Conservation (phyloP, 495 filamentous ascomycete species). For the Lasiosphaeria miniovina region DNA sequence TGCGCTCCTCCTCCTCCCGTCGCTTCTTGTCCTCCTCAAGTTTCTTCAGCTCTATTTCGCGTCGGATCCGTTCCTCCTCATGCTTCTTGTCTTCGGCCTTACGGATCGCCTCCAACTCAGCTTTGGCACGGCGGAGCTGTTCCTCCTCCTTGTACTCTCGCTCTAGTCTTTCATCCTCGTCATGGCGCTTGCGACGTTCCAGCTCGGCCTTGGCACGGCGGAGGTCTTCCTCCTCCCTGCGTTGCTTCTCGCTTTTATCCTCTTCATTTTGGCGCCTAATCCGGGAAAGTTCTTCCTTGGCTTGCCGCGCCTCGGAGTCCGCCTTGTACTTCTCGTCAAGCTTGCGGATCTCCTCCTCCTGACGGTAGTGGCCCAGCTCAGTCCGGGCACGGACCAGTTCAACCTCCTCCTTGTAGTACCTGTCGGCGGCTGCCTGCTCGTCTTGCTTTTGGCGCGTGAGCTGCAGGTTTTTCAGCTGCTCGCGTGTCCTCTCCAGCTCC, state of each 20-base stretch:
- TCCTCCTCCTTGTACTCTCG: slow-evolving; percentile 30
- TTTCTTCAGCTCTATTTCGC: slow-evolving; percentile 55
- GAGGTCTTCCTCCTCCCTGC: slow-evolving; percentile 43
- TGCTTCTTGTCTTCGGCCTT: slow-evolving; percentile 44
- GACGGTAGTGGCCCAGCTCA: slow-evolving; percentile 26
- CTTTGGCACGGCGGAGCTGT: slow-evolving; percentile 28
- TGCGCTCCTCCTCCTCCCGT: slow-evolving; percentile 38
- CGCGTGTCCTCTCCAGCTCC: slow-evolving; percentile 20
- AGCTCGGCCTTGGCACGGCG: slow-evolving; percentile 42
- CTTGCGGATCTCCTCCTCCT: slow-evolving; percentile 32
- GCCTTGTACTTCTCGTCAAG: slow-evolving; percentile 28
- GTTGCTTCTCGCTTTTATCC: not conserved
- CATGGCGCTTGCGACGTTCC: slow-evolving; percentile 34
- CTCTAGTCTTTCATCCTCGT: slow-evolving; percentile 45
- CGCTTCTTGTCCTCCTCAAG: slow-evolving; percentile 53
- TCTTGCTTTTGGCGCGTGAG: slow-evolving; percentile 26
- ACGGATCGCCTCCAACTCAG: slow-evolving; percentile 23
- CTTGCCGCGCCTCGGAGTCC: slow-evolving; percentile 24
- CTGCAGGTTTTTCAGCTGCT: slow-evolving; percentile 23
- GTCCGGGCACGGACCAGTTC: slow-evolving; percentile 27
- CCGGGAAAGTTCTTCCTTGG: slow-evolving; percentile 22
- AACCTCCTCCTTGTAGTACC: slow-evolving; percentile 28
- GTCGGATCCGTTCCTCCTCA: slow-evolving; percentile 46
- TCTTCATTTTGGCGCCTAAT: slow-evolving; percentile 17
- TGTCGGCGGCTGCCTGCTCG: slow-evolving; percentile 42